phyloP scores from a whole-genome alignment of 2,329 filamentous ascomycete genomes.

The Fusarium praegraminearum region DNA sequence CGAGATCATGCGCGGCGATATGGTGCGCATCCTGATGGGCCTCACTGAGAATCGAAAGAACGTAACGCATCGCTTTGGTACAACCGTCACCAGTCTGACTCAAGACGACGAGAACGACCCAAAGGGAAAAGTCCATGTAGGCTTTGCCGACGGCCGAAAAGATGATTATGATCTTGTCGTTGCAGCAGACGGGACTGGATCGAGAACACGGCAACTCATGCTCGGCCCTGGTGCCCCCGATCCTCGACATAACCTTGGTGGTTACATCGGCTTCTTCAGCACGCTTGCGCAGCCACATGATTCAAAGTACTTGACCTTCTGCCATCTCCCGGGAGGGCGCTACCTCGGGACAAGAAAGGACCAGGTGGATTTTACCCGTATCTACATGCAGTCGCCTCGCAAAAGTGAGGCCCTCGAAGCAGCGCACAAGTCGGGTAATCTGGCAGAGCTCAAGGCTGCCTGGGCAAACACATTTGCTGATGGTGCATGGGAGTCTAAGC shows the following conservation, averaged over 20 bases:
- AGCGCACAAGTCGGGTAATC: conserved; percentile 18
- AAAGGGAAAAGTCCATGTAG: conserved; percentile 11
- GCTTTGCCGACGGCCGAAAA: neutral
- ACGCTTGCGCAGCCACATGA: neutral
- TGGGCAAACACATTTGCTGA: conserved; percentile 1
- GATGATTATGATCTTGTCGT: conserved; percentile 21
- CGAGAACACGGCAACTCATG: conserved; percentile 24
- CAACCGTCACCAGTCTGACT: conserved; percentile 4
- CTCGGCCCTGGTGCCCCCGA: conserved; percentile 27
- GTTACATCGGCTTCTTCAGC: conserved; percentile 38
- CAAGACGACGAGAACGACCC: conserved; percentile 15
- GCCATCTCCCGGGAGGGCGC: neutral
- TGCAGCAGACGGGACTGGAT: conserved; percentile 23
- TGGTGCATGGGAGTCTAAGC: conserved; percentile 1
- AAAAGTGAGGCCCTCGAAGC: neutral
- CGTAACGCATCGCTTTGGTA: conserved; percentile 9
- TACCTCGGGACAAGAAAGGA: conserved; percentile 18
- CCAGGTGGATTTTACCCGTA: neutral
- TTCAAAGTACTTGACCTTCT: conserved; percentile 9
- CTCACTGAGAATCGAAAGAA: conserved; percentile 8
- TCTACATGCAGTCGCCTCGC: conserved; percentile 3
- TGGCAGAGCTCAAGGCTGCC: conserved; percentile 6
- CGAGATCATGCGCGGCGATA: conserved; percentile 15
- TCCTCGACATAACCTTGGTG: conserved; percentile 21
- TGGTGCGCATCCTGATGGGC: conserved; percentile 10